Percentiles rank a stretch among this genome's conserved stretches.
Evolutionary conservation across 441 rosid genomes (phyloP).

Genomic region (Populus trichocarpa): DNA sequence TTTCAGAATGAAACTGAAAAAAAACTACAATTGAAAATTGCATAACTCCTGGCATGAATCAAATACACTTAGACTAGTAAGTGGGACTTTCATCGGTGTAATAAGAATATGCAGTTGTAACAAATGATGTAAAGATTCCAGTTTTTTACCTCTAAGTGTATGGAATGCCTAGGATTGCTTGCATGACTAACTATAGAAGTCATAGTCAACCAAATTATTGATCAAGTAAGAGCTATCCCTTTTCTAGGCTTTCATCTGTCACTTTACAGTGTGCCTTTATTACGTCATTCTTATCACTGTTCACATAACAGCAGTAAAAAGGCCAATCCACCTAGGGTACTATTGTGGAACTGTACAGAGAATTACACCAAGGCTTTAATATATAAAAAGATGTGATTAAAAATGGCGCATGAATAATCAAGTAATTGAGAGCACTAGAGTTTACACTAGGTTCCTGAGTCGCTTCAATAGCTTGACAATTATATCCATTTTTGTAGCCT

Average conservation of each 20-base stretch:
- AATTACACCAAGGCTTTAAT: too few relatives aligned
- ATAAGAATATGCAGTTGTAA: neutral
- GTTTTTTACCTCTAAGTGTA: neutral
- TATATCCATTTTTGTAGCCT: conserved; percentile 59
- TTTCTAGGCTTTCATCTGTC: neutral
- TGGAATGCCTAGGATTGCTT: neutral
- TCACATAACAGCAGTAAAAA: neutral
- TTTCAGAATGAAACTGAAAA: conserved; percentile 8
- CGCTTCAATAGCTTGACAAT: conserved; percentile 67
- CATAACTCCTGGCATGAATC: neutral
- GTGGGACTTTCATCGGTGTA: neutral
- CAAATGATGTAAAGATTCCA: neutral
- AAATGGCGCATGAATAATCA: conserved; percentile 11
- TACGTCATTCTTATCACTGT: neutral
- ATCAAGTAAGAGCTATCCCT: neutral
- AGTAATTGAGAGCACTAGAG: conserved; percentile 14
- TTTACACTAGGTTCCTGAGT: conserved; percentile 76
- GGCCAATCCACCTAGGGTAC: neutral
- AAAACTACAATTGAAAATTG: conserved; percentile 5
- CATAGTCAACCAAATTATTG: neutral
- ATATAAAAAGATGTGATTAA: neutral
- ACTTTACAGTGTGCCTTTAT: neutral
- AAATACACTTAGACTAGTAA: neutral
- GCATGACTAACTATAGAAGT: neutral
- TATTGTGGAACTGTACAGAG: neutral